Percentiles rank a stretch among this genome's conserved stretches.
Conservation (phyloP, 2,329 filamentous ascomycete species). For the Colletotrichum zoysiae region DNA sequence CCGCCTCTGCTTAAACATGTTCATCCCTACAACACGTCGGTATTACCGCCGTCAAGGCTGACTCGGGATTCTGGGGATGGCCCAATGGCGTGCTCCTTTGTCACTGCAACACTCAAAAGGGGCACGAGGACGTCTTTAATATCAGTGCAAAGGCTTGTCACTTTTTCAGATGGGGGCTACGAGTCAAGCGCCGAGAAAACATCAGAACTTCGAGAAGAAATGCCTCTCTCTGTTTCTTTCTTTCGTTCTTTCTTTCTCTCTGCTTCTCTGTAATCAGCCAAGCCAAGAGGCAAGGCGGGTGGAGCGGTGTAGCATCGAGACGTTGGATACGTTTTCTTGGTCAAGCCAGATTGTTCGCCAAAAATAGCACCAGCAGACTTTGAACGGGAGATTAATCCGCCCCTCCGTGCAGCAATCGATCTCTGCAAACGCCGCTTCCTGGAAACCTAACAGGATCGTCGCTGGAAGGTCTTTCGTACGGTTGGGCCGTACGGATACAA, state of each 20-base stretch:
- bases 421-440: not conserved
- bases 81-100: constrained; percentile 25
- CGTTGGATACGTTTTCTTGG: not conserved
- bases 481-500: not conserved
- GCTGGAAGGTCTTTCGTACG: not conserved
- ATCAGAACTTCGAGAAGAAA: not conserved
- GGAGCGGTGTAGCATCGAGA: not conserved
- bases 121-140: not conserved
- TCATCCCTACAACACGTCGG: constrained; percentile 13
- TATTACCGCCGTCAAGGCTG: constrained; percentile 22
- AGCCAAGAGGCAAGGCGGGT: not conserved
- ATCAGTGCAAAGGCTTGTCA: not conserved
- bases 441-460: not conserved
- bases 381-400: not conserved
- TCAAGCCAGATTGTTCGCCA: not conserved
- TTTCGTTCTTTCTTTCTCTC: not conserved
- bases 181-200: constrained; percentile 11
- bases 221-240: not conserved
- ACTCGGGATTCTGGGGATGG: constrained; percentile 24
- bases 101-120: constrained; percentile 13
- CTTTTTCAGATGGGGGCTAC: not conserved
- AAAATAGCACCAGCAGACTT: constrained; percentile 3
- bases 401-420: not conserved
- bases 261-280: not conserved
- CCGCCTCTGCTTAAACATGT: constrained; percentile 5